phyloP scores from a whole-genome alignment of 179 eudicot genomes.

The Heliamphora pulchella region DNA sequence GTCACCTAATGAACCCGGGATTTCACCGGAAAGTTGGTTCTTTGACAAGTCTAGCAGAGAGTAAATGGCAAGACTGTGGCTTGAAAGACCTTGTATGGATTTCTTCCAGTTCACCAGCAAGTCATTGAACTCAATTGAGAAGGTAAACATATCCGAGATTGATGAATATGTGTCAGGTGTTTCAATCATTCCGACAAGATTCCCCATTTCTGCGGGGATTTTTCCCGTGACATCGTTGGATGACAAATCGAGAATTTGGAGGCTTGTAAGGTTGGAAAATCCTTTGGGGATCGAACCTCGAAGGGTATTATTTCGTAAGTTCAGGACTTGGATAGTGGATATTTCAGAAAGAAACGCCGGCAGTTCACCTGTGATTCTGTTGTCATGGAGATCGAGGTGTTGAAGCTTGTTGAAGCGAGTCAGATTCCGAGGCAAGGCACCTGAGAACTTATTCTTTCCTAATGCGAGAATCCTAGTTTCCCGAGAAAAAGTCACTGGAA shows the following conservation, averaged over 20 bases:
- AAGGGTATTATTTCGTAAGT: constrained; percentile 46
- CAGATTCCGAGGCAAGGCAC: constrained; percentile 35
- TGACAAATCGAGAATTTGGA: constrained; percentile 53
- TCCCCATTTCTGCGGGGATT: constrained; percentile 37
- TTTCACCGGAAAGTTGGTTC: constrained; percentile 33
- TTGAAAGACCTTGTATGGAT: constrained; percentile 38
- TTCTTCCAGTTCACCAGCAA: constrained; percentile 52
- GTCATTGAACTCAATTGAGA: constrained; percentile 37
- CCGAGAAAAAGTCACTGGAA: constrained; percentile 38
- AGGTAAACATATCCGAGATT: constrained; percentile 30
- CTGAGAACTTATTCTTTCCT: constrained; percentile 45
- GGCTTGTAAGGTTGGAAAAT: constrained; percentile 30
- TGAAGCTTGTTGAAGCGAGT: constrained; percentile 31
- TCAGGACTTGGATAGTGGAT: constrained; percentile 39
- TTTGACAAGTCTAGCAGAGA: constrained; percentile 45
- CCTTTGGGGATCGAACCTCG: constrained; percentile 35
- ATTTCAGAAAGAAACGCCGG: constrained; percentile 33
- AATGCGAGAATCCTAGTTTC: constrained; percentile 36
- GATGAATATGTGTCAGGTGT: constrained; percentile 29
- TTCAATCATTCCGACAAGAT: constrained; percentile 38
- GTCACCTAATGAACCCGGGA: constrained; percentile 40
- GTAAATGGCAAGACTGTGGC: constrained; percentile 38
- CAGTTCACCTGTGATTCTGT: constrained; percentile 36
- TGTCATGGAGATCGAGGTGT: constrained; percentile 56
- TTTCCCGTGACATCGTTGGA: constrained; percentile 29